Evolutionary conservation across 2,329 filamentous ascomycete genomes (phyloP).

Genomic region (Curvularia sp.): DNA sequence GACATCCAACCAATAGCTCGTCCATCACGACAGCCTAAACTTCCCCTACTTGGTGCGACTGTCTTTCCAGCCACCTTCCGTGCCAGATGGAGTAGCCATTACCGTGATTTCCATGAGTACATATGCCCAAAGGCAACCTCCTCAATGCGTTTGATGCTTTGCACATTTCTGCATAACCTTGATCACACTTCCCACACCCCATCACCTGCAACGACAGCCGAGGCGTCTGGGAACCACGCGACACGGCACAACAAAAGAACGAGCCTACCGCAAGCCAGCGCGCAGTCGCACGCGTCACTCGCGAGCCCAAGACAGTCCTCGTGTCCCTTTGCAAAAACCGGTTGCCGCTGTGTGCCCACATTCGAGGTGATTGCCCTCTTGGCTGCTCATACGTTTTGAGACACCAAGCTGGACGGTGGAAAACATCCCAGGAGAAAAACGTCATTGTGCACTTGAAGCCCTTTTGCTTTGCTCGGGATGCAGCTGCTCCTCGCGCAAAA

Average conservation of each 20-base stretch:
- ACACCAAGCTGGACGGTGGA: slow-evolving; percentile 2
- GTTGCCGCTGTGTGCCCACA: slow-evolving; percentile 16
- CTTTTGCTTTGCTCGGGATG: slow-evolving; percentile 11
- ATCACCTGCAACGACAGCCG: slow-evolving; percentile 20
- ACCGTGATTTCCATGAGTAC: slow-evolving; percentile 8
- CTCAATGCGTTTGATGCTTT: slow-evolving; percentile 1
- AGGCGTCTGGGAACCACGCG: slow-evolving; percentile 22
- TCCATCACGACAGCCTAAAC: slow-evolving; percentile 3
- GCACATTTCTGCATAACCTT: slow-evolving; percentile 8
- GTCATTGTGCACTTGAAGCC: slow-evolving; percentile 9
- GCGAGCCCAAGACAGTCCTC: slow-evolving; percentile 10
- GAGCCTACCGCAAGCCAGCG: slow-evolving; percentile 10
- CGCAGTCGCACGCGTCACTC: slow-evolving; percentile 16
- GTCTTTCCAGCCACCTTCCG: slow-evolving; percentile 27
- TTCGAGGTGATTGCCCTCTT: background rate
- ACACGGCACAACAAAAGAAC: slow-evolving; percentile 19
- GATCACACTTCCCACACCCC: slow-evolving; percentile 7
- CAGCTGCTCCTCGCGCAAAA: slow-evolving; percentile 7
- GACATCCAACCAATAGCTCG: slow-evolving; percentile 15
- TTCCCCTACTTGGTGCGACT: slow-evolving; percentile 10
- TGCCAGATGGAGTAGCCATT: slow-evolving; percentile 17
- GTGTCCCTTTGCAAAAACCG: slow-evolving; percentile 20
- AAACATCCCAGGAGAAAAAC: background rate
- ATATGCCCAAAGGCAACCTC: slow-evolving; percentile 9
- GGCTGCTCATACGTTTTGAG: slow-evolving; percentile 1